A percentile compares a stretch with the other conserved stretches of the same genome.
Conservation (phyloP, 2,329 filamentous ascomycete species). For the Cercospora zeina region DNA sequence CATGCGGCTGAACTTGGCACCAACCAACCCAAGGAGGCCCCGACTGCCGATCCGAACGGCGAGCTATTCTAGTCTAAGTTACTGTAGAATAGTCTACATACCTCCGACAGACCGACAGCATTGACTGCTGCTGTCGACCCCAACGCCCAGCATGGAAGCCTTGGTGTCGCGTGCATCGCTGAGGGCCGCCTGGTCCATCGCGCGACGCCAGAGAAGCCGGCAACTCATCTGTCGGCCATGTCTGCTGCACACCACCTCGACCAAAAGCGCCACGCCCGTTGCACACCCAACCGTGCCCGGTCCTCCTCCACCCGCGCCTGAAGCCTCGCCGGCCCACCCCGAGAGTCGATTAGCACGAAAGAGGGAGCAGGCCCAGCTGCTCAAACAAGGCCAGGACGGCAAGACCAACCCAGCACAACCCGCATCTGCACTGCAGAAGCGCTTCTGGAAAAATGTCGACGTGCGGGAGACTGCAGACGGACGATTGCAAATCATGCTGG, state of each 20-base stretch:
- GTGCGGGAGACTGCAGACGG: constrained; percentile 65
- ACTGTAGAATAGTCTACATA: too few relatives aligned
- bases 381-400: constrained; percentile 50
- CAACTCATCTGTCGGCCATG: constrained; percentile 37
- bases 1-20: constrained; percentile 1
- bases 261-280: constrained; percentile 56
- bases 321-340: constrained; percentile 51
- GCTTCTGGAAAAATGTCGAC: constrained; percentile 86
- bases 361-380: constrained; percentile 52
- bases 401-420: constrained; percentile 49
- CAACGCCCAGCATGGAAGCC: constrained; percentile 25
- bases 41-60: too few relatives aligned
- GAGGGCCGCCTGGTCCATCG: constrained; percentile 38
- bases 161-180: constrained; percentile 24
- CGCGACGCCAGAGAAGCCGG: constrained; percentile 28
- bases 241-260: constrained; percentile 48
- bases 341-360: constrained; percentile 52
- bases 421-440: constrained; percentile 59
- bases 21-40: neutral
- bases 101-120: neutral
- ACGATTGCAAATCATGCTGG: constrained; percentile 69
- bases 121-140: neutral
- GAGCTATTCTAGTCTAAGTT: too few relatives aligned
- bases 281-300: constrained; percentile 59
- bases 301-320: constrained; percentile 60